A percentile compares a stretch with the other conserved stretches of the same genome.
Evolutionary conservation across 306 rosid species (phyloP).

Genomic region (Coriaria nepalensis): DNA sequence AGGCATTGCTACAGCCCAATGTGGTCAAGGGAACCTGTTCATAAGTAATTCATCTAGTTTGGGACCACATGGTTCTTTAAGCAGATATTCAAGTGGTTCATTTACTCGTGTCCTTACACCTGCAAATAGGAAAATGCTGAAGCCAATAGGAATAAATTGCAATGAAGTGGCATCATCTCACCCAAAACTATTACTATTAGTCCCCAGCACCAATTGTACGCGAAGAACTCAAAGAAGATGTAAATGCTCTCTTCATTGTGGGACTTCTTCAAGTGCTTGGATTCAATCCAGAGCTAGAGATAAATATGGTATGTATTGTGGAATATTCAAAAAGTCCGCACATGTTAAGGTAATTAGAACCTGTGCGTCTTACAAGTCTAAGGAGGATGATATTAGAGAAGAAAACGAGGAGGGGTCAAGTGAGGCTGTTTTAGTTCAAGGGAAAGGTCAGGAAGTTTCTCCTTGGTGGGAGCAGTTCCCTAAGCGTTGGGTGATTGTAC

Average conservation of each 20-base stretch:
- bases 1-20: slow-evolving; percentile 12
- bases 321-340: slow-evolving; percentile 19
- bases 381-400: slow-evolving; percentile 43
- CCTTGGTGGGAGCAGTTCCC: slow-evolving; percentile 74
- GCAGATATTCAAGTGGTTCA: slow-evolving; percentile 17
- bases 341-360: slow-evolving; percentile 32
- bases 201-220: slow-evolving; percentile 16
- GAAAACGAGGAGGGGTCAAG: slow-evolving; percentile 42
- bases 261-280: slow-evolving; percentile 18
- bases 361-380: slow-evolving; percentile 51
- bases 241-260: slow-evolving; percentile 24
- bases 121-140: slow-evolving; percentile 24
- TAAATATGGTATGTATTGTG: slow-evolving; percentile 21
- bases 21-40: slow-evolving; percentile 13
- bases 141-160: slow-evolving; percentile 13
- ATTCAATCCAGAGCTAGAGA: slow-evolving; percentile 13
- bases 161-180: slow-evolving; percentile 12
- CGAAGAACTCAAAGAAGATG: slow-evolving; percentile 26
- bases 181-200: slow-evolving; percentile 17
- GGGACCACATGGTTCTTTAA: slow-evolving; percentile 17
- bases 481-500: slow-evolving; percentile 86
- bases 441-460: slow-evolving; percentile 27
- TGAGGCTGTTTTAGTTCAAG: slow-evolving; percentile 55
- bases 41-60: slow-evolving; percentile 12
- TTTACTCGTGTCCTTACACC: slow-evolving; percentile 17